A percentile compares a stretch with the other conserved stretches of the same genome.
These are phyloP conservation scores for Thraustochytrium sp. DNA, from an alignment of 352 stramenopile genomes.

Conservation along the genomic window DNA sequence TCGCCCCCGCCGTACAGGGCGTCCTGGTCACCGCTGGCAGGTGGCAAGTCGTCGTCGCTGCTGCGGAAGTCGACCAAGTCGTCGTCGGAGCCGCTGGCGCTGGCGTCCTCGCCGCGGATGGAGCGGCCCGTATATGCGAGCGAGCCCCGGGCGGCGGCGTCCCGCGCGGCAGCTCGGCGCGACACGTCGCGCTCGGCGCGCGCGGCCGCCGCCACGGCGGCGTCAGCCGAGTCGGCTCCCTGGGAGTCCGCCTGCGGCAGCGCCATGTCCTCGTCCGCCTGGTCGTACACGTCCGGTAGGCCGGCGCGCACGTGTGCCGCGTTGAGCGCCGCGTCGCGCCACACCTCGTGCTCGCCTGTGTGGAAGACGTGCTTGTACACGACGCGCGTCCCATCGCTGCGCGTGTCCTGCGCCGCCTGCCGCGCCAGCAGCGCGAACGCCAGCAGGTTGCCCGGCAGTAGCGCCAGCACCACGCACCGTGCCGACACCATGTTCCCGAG, in stretches of 20 bases:
- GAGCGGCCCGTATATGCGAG: no score
- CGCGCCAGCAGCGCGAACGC: slow-evolving; percentile 22
- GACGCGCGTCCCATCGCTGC: background rate
- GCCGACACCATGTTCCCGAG: background rate
- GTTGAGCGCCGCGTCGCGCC: background rate
- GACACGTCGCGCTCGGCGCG: background rate
- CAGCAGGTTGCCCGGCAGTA: slow-evolving; percentile 68
- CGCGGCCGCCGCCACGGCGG: background rate
- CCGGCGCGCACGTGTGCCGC: background rate
- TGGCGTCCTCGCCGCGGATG: no score
- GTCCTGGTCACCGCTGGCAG: no score
- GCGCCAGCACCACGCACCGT: slow-evolving; percentile 53
- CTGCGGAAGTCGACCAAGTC: background rate
- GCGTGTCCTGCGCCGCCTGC: background rate
- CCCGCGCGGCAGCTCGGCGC: background rate
- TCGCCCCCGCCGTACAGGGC: no score
- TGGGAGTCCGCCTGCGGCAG: background rate
- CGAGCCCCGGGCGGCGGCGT: background rate
- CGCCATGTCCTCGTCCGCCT: background rate
- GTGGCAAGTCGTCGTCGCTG: background rate
- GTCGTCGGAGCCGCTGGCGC: no score
- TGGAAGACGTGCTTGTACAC: slow-evolving; percentile 44
- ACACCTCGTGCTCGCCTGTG: background rate
- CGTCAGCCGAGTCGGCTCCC: background rate
- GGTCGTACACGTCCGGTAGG: background rate